Base-by-base conservation (phyloP, 352 stramenopile species). In the Phytophthora uliginosa region DNA sequence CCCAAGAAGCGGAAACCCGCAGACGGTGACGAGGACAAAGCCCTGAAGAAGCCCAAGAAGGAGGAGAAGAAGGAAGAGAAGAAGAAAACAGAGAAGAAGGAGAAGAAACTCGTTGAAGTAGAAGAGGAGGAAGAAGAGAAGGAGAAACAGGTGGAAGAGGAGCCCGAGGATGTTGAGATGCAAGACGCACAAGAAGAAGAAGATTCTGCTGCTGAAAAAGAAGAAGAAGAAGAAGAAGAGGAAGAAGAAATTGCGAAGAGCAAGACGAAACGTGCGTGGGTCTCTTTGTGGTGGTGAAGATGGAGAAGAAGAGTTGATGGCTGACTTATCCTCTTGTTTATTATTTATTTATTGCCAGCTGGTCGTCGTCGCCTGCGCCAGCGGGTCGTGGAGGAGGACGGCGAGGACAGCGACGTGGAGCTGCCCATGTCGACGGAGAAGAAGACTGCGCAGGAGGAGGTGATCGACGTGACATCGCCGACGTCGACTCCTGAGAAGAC, bases 281-380 rank as follows among this genome's bases (percentile, higher is more conserved):
- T 45, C 3, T 59, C 24, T 31, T 47, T 71, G 31, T 31, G 22
- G 48, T 28, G 47, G 3, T 28, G 47, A 15, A 2, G 38, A 12
- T 51, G 12, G 10, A 55, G 36, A 58, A 34, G 24, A 15, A 52
- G 34, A 57, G 24, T 26, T 50, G 48, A 12, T 24, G 20, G 28
- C 50, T 61, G n/a, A 24, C 10, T 66, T 6, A 59, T 48, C 1
- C 13, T 61, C 28, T 31, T 7, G 28, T 45, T 40, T 56, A 10
- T 54, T 50, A 38, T 9, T 64, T 40, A 7, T 36, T 22, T 72
- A 5, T 17, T 77, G 51, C 12, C 28, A 88, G 83, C 77, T 72
- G 85, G 85, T 26, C 84, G 87, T 10, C 75, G 85, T 59, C 84
- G 87, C 62, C 69, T 94, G 5, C 84, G 85, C 7, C 85, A 92